Evolutionary conservation across 257 asterid genomes (phyloP).

Genomic region (Knoxia roxburghii): DNA sequence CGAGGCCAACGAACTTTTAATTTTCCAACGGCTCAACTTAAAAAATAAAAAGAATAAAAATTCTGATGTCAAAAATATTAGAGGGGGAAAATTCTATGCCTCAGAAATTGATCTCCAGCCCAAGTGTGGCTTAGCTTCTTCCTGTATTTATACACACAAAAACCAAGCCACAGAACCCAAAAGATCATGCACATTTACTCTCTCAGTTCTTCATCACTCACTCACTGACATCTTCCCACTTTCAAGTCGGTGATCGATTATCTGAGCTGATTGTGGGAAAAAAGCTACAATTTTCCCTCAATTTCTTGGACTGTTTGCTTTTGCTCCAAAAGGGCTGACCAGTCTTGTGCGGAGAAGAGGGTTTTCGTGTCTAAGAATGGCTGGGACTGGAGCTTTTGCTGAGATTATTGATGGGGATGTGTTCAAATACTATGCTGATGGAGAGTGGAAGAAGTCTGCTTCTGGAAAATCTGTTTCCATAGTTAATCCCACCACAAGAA

Average conservation of each 20-base stretch:
- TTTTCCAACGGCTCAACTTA: conserved; percentile 9
- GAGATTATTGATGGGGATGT: conserved; percentile 80
- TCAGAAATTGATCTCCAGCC: conserved; percentile 12
- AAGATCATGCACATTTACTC: background rate
- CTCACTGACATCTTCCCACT: background rate
- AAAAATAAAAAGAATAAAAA: background rate
- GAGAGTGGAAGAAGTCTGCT: conserved; percentile 77
- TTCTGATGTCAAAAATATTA: conserved; percentile 15
- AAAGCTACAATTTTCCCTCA: conserved; percentile 12
- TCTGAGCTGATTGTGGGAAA: too few species aligned
- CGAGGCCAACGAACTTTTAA: conserved; percentile 25
- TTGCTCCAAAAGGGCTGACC: background rate
- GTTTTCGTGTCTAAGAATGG: conserved; percentile 38
- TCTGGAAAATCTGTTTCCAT: conserved; percentile 79
- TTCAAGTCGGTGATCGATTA: too few species aligned
- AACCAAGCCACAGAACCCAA: background rate
- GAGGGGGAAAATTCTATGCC: conserved; percentile 11
- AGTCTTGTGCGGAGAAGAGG: conserved; percentile 10
- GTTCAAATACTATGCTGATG: conserved; percentile 68
- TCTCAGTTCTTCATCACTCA: conserved; percentile 9
- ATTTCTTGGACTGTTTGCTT: conserved; percentile 12
- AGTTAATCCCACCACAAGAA: conserved; percentile 80
- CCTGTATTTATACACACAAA: conserved; percentile 22
- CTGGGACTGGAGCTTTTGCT: conserved; percentile 71
- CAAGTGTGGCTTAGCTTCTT: conserved; percentile 36